A percentile compares a stretch with the other conserved stretches of the same genome.
phyloP scores from a whole-genome alignment of 2,329 filamentous ascomycete genomes.

The Gliomastix tumulicola region DNA sequence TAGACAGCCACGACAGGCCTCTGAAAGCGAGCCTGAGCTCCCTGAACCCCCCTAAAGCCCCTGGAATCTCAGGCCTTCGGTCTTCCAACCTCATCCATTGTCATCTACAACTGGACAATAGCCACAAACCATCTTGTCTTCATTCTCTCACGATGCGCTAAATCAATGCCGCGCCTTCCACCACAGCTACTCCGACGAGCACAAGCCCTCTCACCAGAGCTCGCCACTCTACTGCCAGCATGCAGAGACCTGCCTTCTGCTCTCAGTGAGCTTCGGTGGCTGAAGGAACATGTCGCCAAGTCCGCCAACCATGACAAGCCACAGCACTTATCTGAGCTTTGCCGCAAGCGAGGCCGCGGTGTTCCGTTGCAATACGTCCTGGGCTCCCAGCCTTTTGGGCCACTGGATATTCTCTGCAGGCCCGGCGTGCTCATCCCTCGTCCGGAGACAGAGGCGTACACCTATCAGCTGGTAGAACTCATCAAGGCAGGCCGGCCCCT shows the following conservation, averaged over 20 bases:
- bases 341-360: conserved; percentile 46
- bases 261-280: conserved; percentile 66
- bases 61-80: too few species aligned
- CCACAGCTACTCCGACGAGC: conserved; percentile 50
- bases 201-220: conserved; percentile 42
- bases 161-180: conserved; percentile 55
- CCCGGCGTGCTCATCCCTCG: conserved; percentile 82
- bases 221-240: conserved; percentile 54
- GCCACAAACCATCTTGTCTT: too few species aligned
- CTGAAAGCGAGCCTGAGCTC: too few species aligned
- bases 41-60: too few species aligned
- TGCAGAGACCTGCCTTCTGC: conserved; percentile 59
- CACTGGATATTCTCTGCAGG: conserved; percentile 69
- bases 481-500: conserved; percentile 20
- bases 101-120: too few species aligned
- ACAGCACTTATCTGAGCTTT: conserved; percentile 30
- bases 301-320: conserved; percentile 7
- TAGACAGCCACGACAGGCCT: too few species aligned
- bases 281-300: conserved; percentile 50
- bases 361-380: conserved; percentile 86
- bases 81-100: too few species aligned
- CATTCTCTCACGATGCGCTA: too few species aligned
- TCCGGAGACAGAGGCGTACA: conserved; percentile 67
- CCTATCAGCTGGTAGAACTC: conserved; percentile 43
- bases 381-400: conserved; percentile 81